Evolutionary conservation across 495 filamentous ascomycete genomes (phyloP).

Genomic region (Cercophora newfieldiana): DNA sequence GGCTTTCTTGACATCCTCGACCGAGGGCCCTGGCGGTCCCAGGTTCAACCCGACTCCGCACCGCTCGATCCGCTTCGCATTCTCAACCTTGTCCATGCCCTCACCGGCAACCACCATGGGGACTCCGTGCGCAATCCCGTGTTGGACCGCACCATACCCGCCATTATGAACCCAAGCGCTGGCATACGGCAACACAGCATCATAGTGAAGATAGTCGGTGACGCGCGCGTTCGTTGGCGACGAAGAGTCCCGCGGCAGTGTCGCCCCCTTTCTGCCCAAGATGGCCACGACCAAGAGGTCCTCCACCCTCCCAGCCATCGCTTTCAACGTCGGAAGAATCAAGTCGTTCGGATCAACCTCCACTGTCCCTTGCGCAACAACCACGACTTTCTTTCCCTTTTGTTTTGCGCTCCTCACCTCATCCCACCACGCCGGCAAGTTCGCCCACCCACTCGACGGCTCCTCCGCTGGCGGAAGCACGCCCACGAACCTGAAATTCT

Average conservation of each 20-base stretch:
- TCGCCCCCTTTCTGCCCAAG: conserved; percentile 30
- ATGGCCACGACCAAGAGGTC: conserved; percentile 34
- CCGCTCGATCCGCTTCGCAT: conserved; percentile 1
- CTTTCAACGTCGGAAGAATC: conserved; percentile 33
- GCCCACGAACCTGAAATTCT: conserved; percentile 36
- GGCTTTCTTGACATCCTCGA: background rate
- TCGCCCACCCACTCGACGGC: conserved; percentile 8
- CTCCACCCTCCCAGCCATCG: conserved; percentile 20
- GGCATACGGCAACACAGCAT: conserved; percentile 32
- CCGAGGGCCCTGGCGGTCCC: background rate
- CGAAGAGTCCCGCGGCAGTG: conserved; percentile 13
- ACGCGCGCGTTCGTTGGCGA: conserved; percentile 33
- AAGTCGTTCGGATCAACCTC: conserved; percentile 34
- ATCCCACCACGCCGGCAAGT: conserved; percentile 28
- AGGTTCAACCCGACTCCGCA: conserved; percentile 4
- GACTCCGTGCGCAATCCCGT: conserved; percentile 37
- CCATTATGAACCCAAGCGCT: conserved; percentile 38
- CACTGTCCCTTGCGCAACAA: conserved; percentile 41
- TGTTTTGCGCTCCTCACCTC: conserved; percentile 16
- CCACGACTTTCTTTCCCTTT: conserved; percentile 29
- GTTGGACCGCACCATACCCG: conserved; percentile 40
- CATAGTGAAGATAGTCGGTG: conserved; percentile 37
- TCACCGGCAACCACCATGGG: conserved; percentile 41
- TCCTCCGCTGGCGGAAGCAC: conserved; percentile 24
- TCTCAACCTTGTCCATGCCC: conserved; percentile 42